These are phyloP conservation scores for Acer yangbiense DNA, from an alignment of 345 rosid genomes.

Conservation along the genomic window DNA sequence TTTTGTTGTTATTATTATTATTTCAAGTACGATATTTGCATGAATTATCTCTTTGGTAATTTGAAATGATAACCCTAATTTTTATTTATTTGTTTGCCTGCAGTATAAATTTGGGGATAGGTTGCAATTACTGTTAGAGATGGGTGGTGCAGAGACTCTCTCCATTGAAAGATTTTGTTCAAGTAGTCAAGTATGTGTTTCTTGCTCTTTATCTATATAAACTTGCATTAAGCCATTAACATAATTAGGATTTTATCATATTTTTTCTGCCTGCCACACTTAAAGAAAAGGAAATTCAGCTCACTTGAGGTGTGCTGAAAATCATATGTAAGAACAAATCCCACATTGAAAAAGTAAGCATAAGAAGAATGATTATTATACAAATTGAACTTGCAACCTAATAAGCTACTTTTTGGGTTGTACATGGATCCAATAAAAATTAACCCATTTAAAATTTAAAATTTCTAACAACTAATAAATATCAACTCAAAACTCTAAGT, in stretches of 20 bases:
- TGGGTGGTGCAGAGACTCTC: constrained; percentile 64
- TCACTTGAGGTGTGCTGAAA: not conserved
- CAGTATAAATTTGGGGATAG: constrained; percentile 71
- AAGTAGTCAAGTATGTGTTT: constrained; percentile 61
- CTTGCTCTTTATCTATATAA: not conserved
- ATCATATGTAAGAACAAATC: not conserved
- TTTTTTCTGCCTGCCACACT: not conserved
- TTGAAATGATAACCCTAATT: not conserved
- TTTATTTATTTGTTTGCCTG: constrained; percentile 21
- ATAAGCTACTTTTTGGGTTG: not conserved
- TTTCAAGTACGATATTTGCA: not conserved
- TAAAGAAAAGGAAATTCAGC: no score
- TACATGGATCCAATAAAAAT: not conserved
- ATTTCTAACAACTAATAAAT: no score
- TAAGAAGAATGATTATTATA: not conserved
- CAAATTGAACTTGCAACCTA: not conserved
- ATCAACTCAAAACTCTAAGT: no score
- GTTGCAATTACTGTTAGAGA: constrained; percentile 49
- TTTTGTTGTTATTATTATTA: not conserved
- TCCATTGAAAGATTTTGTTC: constrained; percentile 53
- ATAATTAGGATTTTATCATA: not conserved
- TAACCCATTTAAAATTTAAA: not conserved
- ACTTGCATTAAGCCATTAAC: not conserved
- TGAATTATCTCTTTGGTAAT: not conserved
- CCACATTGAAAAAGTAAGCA: not conserved